phyloP scores from a whole-genome alignment of 1,139 yeast genomes.

The Kluyveromyces sp. region DNA sequence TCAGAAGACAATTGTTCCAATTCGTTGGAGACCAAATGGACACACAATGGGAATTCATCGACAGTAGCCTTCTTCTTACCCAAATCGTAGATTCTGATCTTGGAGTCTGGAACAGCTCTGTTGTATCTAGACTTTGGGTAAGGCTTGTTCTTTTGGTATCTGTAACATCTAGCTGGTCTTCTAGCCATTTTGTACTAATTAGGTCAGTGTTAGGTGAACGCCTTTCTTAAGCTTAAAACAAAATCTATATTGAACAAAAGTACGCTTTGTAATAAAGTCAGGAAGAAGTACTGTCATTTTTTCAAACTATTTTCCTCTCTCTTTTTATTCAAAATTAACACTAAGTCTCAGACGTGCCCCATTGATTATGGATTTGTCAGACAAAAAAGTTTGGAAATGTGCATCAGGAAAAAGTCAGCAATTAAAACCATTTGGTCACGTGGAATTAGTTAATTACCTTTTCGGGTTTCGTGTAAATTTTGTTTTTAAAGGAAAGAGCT shows the following conservation, averaged over 20 bases:
- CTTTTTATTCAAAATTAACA: too few relatives aligned
- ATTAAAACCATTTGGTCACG: too few relatives aligned
- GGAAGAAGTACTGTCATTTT: too few relatives aligned
- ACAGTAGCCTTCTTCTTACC: slow-evolving; percentile 99
- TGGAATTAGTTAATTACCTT: too few relatives aligned
- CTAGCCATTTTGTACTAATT: slow-evolving; percentile 80
- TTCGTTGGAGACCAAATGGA: slow-evolving; percentile 98
- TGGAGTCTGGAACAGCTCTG: slow-evolving; percentile 99
- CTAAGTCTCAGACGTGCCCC: too few relatives aligned
- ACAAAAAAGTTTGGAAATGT: too few relatives aligned
- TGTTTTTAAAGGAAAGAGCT: too few relatives aligned
- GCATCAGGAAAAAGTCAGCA: too few relatives aligned
- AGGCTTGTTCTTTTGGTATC: slow-evolving; percentile 99
- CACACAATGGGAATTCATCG: slow-evolving; percentile 99
- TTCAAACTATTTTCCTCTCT: too few relatives aligned
- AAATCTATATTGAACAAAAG: neutral
- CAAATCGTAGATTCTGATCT: slow-evolving; percentile 97
- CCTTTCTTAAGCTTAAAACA: neutral
- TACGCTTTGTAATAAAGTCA: neutral
- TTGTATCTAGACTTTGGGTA: slow-evolving; percentile 99
- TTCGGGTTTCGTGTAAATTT: too few relatives aligned
- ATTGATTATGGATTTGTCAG: too few relatives aligned
- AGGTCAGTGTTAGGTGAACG: slow-evolving; percentile 1
- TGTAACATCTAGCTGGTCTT: slow-evolving; percentile 99
- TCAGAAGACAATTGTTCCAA: slow-evolving; percentile 98